Conservation (phyloP, 2,329 filamentous ascomycete genomes). For the Talaromyces atroroseus region DNA sequence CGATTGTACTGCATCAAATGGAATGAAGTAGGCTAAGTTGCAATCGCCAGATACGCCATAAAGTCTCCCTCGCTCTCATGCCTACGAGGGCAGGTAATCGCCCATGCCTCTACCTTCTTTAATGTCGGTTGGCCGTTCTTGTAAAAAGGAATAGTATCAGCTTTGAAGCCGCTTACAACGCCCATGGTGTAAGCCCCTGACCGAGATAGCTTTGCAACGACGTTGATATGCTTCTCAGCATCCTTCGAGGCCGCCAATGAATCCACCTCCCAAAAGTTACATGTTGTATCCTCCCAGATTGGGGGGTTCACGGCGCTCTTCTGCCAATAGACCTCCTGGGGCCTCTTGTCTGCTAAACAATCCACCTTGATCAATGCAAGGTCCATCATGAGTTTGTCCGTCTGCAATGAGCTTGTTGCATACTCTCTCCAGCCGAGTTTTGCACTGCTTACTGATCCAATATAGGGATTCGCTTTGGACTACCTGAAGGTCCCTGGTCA, state of each 20-base stretch:
- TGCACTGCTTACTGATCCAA: background rate
- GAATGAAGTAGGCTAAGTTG: background rate
- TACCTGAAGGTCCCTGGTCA: background rate
- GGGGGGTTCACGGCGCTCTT: background rate
- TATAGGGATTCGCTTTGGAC: background rate
- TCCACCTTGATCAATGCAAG: conserved; percentile 1
- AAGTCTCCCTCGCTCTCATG: background rate
- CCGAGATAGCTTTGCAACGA: conserved; percentile 4
- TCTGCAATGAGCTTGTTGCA: background rate
- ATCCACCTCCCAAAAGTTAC: conserved; percentile 6
- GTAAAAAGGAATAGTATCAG: background rate
- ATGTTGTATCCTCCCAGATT: background rate
- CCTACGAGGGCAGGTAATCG: background rate
- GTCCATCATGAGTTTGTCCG: conserved; percentile 2
- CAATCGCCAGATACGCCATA: background rate
- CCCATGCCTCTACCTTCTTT: background rate
- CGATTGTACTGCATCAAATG: conserved; percentile 2
- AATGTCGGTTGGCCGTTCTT: background rate
- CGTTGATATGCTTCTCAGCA: background rate
- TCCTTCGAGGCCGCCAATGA: background rate
- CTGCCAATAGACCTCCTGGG: background rate
- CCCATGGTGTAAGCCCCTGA: background rate
- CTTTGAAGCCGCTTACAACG: conserved; percentile 1
- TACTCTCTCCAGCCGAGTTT: background rate
- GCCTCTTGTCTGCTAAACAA: background rate